Percentiles rank a stretch among this genome's conserved stretches.
These are phyloP conservation scores for Carnegiea gigantea DNA, from an alignment of 179 eudicot species.

Conservation along the genomic window DNA sequence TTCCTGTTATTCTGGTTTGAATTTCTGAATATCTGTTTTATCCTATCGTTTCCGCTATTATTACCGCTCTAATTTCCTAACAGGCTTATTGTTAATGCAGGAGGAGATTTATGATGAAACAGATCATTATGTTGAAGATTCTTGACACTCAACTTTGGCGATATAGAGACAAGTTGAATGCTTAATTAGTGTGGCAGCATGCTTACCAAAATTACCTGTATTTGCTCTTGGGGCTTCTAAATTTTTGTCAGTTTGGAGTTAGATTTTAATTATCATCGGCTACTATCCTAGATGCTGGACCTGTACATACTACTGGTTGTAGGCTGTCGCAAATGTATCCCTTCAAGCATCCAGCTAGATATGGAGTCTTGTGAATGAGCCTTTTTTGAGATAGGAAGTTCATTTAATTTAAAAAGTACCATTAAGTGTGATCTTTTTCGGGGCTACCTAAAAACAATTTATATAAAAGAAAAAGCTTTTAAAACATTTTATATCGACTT, in stretches of 20 bases:
- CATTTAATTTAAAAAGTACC: no score
- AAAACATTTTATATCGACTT: no score
- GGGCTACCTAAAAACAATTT: no score
- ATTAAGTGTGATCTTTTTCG: no score
- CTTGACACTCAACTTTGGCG: conserved; percentile 33
- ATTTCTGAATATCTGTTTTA: no score
- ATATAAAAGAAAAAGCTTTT: no score
- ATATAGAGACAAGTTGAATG: background rate
- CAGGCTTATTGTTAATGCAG: conserved; percentile 34
- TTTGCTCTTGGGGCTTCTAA: background rate
- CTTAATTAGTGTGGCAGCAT: background rate
- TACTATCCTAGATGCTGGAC: background rate
- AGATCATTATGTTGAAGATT: conserved; percentile 72
- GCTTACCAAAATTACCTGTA: background rate
- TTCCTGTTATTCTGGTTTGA: no score
- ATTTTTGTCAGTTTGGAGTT: conserved; percentile 19
- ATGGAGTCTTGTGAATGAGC: no score
- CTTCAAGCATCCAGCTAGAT: no score
- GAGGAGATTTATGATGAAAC: conserved; percentile 94
- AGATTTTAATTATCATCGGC: background rate
- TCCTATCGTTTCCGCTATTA: no score
- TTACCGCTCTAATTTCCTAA: no score
- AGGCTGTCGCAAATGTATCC: background rate
- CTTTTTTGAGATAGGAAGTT: no score
- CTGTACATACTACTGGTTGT: background rate